A percentile compares a stretch with the other conserved stretches of the same genome.
Evolutionary conservation across 129 eudicot genomes (phyloP).

Genomic region (Saposhnikovia divaricata): DNA sequence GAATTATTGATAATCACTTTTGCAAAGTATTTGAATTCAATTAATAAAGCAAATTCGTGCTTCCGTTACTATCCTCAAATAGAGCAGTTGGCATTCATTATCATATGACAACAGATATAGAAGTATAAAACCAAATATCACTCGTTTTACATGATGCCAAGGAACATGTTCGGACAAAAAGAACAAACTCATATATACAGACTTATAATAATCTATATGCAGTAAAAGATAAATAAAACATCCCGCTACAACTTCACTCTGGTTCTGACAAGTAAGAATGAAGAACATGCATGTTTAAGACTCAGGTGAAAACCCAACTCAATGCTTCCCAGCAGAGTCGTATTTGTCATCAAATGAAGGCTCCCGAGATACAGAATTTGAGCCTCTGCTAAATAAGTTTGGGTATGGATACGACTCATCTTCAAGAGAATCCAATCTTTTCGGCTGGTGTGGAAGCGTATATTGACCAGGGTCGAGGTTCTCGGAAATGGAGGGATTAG

Average conservation of each 20-base stretch:
- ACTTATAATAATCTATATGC: background rate
- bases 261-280: background rate
- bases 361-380: slow-evolving; percentile 30
- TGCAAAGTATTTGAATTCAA: too few species aligned
- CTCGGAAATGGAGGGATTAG: slow-evolving; percentile 15
- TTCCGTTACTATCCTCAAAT: background rate
- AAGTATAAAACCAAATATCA: background rate
- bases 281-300: background rate
- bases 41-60: background rate
- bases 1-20: too few species aligned
- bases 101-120: background rate
- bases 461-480: slow-evolving; percentile 11
- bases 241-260: background rate
- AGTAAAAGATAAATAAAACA: background rate
- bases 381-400: slow-evolving; percentile 48
- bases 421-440: slow-evolving; percentile 67
- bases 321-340: slow-evolving; percentile 19
- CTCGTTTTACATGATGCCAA: background rate
- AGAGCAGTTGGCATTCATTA: background rate
- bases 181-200: background rate
- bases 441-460: slow-evolving; percentile 39
- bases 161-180: background rate
- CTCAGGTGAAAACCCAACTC: slow-evolving; percentile 6
- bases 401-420: slow-evolving; percentile 75
- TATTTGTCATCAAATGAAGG: slow-evolving; percentile 39